Conservation (phyloP, 331 rosid species). For the Saraca asoca region DNA sequence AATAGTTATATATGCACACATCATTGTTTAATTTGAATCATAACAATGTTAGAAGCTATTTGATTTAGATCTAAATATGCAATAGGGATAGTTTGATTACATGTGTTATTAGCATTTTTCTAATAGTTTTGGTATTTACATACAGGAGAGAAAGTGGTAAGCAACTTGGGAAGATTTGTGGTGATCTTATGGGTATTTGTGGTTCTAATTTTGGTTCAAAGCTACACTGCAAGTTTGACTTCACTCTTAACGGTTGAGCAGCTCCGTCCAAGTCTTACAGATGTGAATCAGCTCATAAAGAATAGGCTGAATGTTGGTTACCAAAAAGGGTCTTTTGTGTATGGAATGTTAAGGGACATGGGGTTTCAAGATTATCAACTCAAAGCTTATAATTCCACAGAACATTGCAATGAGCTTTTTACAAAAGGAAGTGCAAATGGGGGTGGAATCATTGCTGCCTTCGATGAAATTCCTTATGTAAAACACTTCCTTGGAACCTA, state of each 20-base stretch:
- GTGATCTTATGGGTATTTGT: constrained; percentile 59
- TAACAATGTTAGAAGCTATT: too few species aligned
- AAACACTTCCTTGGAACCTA: constrained; percentile 41
- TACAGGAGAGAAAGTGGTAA: constrained; percentile 57
- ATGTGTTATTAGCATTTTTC: not conserved
- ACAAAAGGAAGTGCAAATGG: constrained; percentile 42
- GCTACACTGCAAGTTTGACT: constrained; percentile 55
- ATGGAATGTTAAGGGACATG: constrained; percentile 21
- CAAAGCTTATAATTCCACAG: constrained; percentile 7
- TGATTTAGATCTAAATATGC: too few species aligned
- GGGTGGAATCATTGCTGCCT: constrained; percentile 56
- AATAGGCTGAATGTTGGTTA: constrained; percentile 47
- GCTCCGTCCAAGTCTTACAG: constrained; percentile 42
- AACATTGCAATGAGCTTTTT: constrained; percentile 42
- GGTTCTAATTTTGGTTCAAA: constrained; percentile 47
- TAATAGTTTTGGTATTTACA: not conserved
- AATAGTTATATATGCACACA: not conserved
- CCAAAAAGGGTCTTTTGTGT: constrained; percentile 38
- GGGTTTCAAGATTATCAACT: constrained; percentile 47
- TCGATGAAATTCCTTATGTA: constrained; percentile 57
- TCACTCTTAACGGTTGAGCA: constrained; percentile 52
- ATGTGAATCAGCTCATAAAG: constrained; percentile 33
- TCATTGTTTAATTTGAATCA: too few species aligned
- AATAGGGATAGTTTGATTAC: too few species aligned
- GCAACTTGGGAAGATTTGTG: constrained; percentile 61